phyloP scores from a whole-genome alignment of 495 filamentous ascomycete species.

The Penicillium ochrochloron region DNA sequence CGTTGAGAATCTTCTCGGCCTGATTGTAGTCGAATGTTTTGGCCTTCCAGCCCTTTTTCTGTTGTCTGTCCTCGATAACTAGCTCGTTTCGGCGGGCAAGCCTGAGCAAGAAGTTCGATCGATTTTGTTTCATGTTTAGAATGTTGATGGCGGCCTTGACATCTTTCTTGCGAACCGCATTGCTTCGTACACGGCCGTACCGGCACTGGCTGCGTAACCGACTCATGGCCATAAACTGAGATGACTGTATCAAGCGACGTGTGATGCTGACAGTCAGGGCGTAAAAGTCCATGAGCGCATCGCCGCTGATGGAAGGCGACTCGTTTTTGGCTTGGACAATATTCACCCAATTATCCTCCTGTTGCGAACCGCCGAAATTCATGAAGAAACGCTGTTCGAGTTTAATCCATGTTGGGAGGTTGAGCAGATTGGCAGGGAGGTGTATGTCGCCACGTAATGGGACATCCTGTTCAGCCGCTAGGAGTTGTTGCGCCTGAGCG shows the following conservation, averaged over 20 bases:
- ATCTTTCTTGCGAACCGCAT: slow-evolving; percentile 60
- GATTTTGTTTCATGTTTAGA: slow-evolving; percentile 42
- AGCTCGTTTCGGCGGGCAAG: slow-evolving; percentile 63
- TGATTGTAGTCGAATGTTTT: slow-evolving; percentile 49
- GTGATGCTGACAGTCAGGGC: slow-evolving; percentile 68
- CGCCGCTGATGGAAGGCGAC: slow-evolving; percentile 64
- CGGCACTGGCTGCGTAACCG: slow-evolving; percentile 50
- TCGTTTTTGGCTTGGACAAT: slow-evolving; percentile 49
- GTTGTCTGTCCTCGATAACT: slow-evolving; percentile 53
- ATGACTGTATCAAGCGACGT: slow-evolving; percentile 66
- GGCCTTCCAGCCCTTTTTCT: slow-evolving; percentile 35
- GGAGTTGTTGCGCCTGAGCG: slow-evolving; percentile 28
- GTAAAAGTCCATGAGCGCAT: slow-evolving; percentile 77
- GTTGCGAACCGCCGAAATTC: slow-evolving; percentile 61
- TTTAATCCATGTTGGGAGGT: slow-evolving; percentile 61
- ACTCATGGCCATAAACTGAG: slow-evolving; percentile 68
- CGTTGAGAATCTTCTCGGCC: slow-evolving; percentile 55
- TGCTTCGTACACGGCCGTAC: slow-evolving; percentile 35
- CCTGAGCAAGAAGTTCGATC: slow-evolving; percentile 60
- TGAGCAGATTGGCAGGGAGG: slow-evolving; percentile 61
- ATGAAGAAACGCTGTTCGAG: slow-evolving; percentile 76
- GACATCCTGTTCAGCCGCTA: slow-evolving; percentile 29
- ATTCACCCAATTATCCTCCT: slow-evolving; percentile 69
- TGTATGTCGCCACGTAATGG: slow-evolving; percentile 39
- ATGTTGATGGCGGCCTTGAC: slow-evolving; percentile 66